These are phyloP conservation scores for Eragrostis nindensis DNA, from an alignment of 176 grass and related monocot species.

Conservation along the genomic window DNA sequence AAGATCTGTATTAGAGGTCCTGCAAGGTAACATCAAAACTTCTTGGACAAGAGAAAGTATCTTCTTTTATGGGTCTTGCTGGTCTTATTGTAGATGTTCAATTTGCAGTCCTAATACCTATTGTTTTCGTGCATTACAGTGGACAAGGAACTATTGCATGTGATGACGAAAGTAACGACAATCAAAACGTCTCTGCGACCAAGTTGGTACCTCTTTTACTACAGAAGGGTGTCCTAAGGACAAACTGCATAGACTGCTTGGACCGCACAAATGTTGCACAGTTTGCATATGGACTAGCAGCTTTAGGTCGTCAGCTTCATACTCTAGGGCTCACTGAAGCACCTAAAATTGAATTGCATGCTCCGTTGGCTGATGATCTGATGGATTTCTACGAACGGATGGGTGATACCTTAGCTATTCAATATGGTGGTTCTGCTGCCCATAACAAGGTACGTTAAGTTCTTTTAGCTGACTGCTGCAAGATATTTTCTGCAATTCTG, in stretches of 20 bases:
- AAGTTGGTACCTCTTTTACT: slow-evolving; percentile 55
- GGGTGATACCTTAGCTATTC: slow-evolving; percentile 88
- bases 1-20: neutral
- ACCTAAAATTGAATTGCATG: slow-evolving; percentile 75
- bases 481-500: slow-evolving; percentile 9
- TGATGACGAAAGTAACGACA: slow-evolving; percentile 25
- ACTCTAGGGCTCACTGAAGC: slow-evolving; percentile 55
- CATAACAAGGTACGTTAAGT: slow-evolving; percentile 87
- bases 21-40: neutral
- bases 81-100: slow-evolving; percentile 9
- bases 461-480: slow-evolving; percentile 21
- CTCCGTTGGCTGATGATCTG: slow-evolving; percentile 70
- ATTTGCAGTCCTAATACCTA: slow-evolving; percentile 21
- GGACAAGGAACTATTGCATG: slow-evolving; percentile 31
- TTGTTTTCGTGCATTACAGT: slow-evolving; percentile 50
- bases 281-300: slow-evolving; percentile 84
- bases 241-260: slow-evolving; percentile 98
- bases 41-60: neutral
- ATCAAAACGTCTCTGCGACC: slow-evolving; percentile 13
- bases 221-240: slow-evolving; percentile 94
- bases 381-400: slow-evolving; percentile 96
- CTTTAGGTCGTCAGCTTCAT: slow-evolving; percentile 86
- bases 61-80: neutral
- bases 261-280: slow-evolving; percentile 99
- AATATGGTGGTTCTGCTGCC: slow-evolving; percentile 93